phyloP scores from a whole-genome alignment of 805 yeast species.

The Metschnikowia baotianmanensis region DNA sequence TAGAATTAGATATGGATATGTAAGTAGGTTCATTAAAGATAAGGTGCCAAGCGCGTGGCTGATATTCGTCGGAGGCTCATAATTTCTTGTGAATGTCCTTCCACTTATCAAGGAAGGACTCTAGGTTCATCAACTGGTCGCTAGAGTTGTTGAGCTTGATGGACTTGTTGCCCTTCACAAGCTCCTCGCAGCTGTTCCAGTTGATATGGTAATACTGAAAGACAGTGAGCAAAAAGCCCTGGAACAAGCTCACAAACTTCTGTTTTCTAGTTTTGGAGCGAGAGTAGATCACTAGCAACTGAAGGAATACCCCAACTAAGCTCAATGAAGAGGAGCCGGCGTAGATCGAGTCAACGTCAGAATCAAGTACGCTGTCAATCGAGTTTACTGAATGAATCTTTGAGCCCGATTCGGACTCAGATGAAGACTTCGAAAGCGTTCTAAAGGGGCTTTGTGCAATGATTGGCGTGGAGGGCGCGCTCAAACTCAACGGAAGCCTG shows the following conservation, averaged over 20 bases:
- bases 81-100: slow-evolving; percentile 25
- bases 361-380: slow-evolving; percentile 4
- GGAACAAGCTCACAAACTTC: slow-evolving; percentile 30
- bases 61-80: slow-evolving; percentile 16
- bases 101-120: slow-evolving; percentile 41
- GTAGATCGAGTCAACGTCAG: neutral
- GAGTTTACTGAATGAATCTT: slow-evolving; percentile 1
- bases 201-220: slow-evolving; percentile 41
- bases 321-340: slow-evolving; percentile 30
- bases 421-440: slow-evolving; percentile 11
- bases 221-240: slow-evolving; percentile 32
- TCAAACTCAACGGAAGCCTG: slow-evolving; percentile 40
- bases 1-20: slow-evolving; percentile 52
- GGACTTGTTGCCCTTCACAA: slow-evolving; percentile 33
- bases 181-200: slow-evolving; percentile 37
- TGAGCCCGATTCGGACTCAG: slow-evolving; percentile 8
- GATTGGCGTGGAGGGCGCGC: slow-evolving; percentile 45
- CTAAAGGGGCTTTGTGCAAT: slow-evolving; percentile 14
- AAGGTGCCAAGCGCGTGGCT: neutral
- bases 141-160: slow-evolving; percentile 36
- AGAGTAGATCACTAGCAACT: slow-evolving; percentile 33
- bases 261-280: slow-evolving; percentile 32
- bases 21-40: neutral
- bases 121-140: slow-evolving; percentile 34
- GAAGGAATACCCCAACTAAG: slow-evolving; percentile 32